Evolutionary conservation across 2,329 filamentous ascomycete genomes (phyloP).

Genomic region (Gyromitra esculenta): DNA sequence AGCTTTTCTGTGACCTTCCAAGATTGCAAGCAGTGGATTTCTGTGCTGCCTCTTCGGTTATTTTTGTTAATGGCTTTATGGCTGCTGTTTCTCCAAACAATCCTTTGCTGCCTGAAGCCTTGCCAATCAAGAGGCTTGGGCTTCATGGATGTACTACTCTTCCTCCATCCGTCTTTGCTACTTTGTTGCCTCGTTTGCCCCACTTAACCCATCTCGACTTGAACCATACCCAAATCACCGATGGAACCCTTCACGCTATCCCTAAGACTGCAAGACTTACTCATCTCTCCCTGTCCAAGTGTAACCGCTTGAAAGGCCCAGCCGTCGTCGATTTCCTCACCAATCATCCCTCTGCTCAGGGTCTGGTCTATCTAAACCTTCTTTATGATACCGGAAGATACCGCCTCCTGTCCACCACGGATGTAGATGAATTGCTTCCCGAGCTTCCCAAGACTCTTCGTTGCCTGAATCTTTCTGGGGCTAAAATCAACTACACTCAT

Average conservation of each 20-base stretch:
- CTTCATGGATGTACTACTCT: conserved; percentile 82
- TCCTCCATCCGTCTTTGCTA: conserved; percentile 73
- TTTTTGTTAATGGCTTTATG: conserved; percentile 74
- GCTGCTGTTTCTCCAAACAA: conserved; percentile 64
- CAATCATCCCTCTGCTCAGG: conserved; percentile 74
- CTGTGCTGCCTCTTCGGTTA: conserved; percentile 75
- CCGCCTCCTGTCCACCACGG: conserved; percentile 73
- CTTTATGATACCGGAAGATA: conserved; percentile 77
- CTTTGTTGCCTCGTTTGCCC: conserved; percentile 74
- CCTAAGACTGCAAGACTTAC: conserved; percentile 76
- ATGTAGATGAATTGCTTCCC: conserved; percentile 73
- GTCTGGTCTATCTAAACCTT: conserved; percentile 77
- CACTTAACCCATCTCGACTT: conserved; percentile 80
- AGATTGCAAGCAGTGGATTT: conserved; percentile 76
- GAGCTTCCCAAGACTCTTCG: conserved; percentile 73
- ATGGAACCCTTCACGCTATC: conserved; percentile 75
- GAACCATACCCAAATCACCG: conserved; percentile 79
- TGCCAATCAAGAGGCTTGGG: conserved; percentile 74
- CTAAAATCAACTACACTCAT: conserved; percentile 73
- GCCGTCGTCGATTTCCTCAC: conserved; percentile 76
- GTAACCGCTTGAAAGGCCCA: conserved; percentile 73
- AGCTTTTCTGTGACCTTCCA: conserved; percentile 74
- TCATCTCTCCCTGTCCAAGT: conserved; percentile 81
- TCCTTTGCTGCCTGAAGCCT: conserved; percentile 65
- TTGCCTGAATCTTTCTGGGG: conserved; percentile 79